Base-by-base conservation (phyloP, 495 filamentous ascomycete genomes). In the Rhizodiscina lignyota region DNA sequence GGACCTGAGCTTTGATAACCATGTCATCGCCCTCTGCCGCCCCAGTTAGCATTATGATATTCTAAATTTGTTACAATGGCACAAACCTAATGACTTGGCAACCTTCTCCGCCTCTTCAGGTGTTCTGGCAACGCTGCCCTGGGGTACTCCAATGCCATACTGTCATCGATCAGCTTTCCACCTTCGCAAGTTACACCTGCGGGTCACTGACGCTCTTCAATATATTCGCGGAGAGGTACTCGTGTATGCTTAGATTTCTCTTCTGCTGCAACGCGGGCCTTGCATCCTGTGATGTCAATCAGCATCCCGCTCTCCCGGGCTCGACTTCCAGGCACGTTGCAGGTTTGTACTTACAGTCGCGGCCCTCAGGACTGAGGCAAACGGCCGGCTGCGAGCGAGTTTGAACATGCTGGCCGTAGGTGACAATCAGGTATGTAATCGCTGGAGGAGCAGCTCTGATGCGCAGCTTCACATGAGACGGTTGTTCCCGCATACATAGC, bases 1-100 rank as follows among this genome's bases (percentile, higher is more conserved):
- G 76, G 33, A 97, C 91, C 67, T 97, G 89, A 37, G 89, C 89
- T 72, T 97, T 97, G 70, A 97, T 94, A 42, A 97, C 89, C 78
- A 94, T 82, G 54, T 97, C 89, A 52, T 92, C 89, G 48, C 78
- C 81, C 47, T 77, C 72, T 80, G 41, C 35, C 21, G 29, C 1
- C 16, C 40, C 27, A 41, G 39, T 45, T 47, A 48, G 36, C 55
- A 27, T 17, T 5, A 23, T 21, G 13, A 20, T 18, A 18, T 5
- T 13, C 10, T 15, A 16, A 16, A 18, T 37, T 36, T 35, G 32
- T 39, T 28, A 28, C 17, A 31, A 26, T 47, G 31, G 12, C 26
- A 13, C 53, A 35, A 67, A 78, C 76, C 83, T 52, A 97, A 83
- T 38, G 75, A 63, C 63, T 83, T 86, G 24, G 89, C 89, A 46